phyloP scores from a whole-genome alignment of 306 rosid species.

The Gleditsia sinensis region DNA sequence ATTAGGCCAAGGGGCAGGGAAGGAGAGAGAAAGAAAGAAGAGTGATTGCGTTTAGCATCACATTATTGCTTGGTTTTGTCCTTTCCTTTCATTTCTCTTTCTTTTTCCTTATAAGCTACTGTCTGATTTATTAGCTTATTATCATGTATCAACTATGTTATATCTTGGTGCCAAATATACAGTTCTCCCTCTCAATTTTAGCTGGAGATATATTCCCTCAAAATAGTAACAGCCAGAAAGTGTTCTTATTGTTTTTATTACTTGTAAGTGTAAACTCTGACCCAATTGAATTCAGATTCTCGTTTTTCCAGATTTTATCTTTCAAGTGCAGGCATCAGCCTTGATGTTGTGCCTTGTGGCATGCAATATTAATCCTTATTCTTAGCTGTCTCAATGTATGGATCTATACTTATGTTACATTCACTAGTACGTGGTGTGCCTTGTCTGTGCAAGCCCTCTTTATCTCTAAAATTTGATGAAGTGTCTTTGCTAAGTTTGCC shows the following conservation, averaged over 20 bases:
- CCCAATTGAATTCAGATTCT: background rate
- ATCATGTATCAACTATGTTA: background rate
- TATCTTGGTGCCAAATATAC: background rate
- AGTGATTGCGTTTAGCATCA: background rate
- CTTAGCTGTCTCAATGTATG: conserved; percentile 16
- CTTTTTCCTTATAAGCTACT: background rate
- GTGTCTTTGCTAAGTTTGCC: conserved; percentile 10
- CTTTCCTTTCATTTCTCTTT: background rate
- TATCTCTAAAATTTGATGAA: background rate
- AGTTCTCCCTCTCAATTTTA: conserved; percentile 16
- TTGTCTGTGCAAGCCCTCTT: conserved; percentile 7
- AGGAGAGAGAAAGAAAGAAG: background rate
- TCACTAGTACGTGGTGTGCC: background rate
- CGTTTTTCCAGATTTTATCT: conserved; percentile 25
- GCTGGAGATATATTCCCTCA: background rate
- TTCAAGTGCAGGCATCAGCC: conserved; percentile 3
- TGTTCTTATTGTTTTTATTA: conserved; percentile 9
- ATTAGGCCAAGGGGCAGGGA: background rate
- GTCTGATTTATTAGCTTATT: background rate
- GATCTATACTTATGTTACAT: background rate
- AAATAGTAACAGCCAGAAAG: background rate
- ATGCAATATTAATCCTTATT: background rate
- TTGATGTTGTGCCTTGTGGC: conserved; percentile 21
- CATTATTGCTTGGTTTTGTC: background rate
- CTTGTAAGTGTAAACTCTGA: background rate